Percentiles rank a stretch among this genome's conserved stretches.
Conservation (phyloP, 805 yeast genomes). For the Ogataea zsoltii region DNA sequence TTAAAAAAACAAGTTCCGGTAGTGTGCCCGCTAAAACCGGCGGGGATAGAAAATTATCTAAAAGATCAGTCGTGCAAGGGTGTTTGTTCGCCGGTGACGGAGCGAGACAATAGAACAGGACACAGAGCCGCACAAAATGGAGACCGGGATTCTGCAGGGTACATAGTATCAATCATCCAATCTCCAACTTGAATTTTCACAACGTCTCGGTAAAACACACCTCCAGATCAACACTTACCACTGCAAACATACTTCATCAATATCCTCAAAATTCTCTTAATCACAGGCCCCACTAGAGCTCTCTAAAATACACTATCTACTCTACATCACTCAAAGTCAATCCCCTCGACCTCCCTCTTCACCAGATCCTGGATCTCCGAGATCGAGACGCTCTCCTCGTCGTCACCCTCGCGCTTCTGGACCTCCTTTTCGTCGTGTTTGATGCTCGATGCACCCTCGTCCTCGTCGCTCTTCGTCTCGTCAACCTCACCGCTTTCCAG, state of each 20-base stretch:
- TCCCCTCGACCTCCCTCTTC: constrained; percentile 21
- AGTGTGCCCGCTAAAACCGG: constrained; percentile 2
- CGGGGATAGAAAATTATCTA: constrained; percentile 14
- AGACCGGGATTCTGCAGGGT: no score
- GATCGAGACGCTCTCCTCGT: constrained; percentile 16
- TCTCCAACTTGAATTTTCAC: no score
- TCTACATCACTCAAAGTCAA: constrained; percentile 15
- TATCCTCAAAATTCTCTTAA: no score
- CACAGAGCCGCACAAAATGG: no score
- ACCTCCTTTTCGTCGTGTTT: not conserved
- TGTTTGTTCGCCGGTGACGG: not conserved
- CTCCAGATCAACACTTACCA: no score
- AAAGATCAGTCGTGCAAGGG: constrained; percentile 13
- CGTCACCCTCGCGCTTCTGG: not conserved
- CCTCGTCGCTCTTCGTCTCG: not conserved
- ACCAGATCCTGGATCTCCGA: constrained; percentile 22
- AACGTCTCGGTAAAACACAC: not conserved
- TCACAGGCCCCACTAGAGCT: no score
- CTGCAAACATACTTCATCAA: no score
- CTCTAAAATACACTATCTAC: no score
- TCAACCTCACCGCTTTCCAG: constrained; percentile 1
- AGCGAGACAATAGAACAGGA: not conserved
- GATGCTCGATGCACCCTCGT: no score
- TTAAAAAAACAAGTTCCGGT: not conserved
- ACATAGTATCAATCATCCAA: no score